phyloP scores from a whole-genome alignment of 1,139 yeast genomes.

The Pneumocystis canis region DNA sequence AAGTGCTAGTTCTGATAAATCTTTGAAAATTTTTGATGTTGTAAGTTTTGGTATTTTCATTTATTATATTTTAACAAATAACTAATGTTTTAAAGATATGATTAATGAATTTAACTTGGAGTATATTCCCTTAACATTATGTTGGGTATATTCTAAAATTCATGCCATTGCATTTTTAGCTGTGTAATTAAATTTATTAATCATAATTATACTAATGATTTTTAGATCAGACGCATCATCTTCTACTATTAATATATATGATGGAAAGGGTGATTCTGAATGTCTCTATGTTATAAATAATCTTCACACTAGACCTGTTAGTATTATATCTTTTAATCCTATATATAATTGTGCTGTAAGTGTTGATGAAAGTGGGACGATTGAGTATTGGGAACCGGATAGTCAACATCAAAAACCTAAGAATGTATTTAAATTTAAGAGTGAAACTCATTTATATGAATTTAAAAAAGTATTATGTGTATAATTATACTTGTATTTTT shows the following conservation, averaged over 20 bases:
- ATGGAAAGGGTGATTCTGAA: constrained; percentile 17
- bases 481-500: background rate
- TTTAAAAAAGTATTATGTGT: constrained; percentile 22
- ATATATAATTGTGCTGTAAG: constrained; percentile 28
- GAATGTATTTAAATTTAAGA: constrained; percentile 27
- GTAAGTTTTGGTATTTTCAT: constrained; percentile 16
- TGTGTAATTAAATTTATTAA: constrained; percentile 4
- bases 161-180: constrained; percentile 15
- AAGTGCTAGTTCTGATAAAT: constrained; percentile 23
- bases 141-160: constrained; percentile 20
- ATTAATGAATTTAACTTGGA: constrained; percentile 24
- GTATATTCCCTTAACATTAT: constrained; percentile 20
- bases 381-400: constrained; percentile 33
- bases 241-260: constrained; percentile 20
- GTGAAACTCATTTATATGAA: constrained; percentile 32
- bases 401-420: constrained; percentile 18
- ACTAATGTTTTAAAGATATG: constrained; percentile 22
- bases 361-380: constrained; percentile 29
- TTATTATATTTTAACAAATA: constrained; percentile 18
- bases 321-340: constrained; percentile 23
- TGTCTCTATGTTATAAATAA: constrained; percentile 16
- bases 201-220: background rate
- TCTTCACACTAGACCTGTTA: constrained; percentile 26
- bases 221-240: constrained; percentile 19
- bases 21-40: constrained; percentile 31